A percentile compares a stretch with the other conserved stretches of the same genome.
Evolutionary conservation across 495 filamentous ascomycete genomes (phyloP).

Genomic region (Lasiosphaeris hirsuta): DNA sequence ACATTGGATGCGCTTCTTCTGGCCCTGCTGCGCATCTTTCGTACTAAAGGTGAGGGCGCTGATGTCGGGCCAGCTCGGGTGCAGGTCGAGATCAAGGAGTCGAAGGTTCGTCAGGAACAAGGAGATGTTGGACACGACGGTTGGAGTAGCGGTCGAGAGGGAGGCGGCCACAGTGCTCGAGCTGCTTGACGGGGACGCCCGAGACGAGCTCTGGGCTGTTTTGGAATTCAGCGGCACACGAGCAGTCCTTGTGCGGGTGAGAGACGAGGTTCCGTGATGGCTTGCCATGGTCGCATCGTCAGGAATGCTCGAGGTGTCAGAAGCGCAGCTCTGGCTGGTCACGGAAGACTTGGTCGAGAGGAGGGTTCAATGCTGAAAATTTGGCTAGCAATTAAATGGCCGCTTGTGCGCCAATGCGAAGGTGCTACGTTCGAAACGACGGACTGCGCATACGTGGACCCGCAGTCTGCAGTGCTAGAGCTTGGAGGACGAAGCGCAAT

Average conservation of each 20-base stretch:
- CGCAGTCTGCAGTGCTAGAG: too few relatives aligned
- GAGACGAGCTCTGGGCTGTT: constrained; percentile 13
- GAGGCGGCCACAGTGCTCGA: constrained; percentile 3
- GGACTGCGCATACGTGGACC: neutral
- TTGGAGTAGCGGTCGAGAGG: constrained; percentile 11
- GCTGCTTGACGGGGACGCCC: constrained; percentile 13
- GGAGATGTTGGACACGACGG: constrained; percentile 32
- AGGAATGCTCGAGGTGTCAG: constrained; percentile 4
- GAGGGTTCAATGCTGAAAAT: neutral
- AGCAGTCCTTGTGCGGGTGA: constrained; percentile 24
- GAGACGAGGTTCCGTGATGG: constrained; percentile 19
- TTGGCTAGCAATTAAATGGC: neutral
- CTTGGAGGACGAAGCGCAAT: neutral
- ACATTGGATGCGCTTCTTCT: constrained; percentile 72
- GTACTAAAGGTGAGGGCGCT: constrained; percentile 60
- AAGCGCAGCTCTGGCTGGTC: neutral
- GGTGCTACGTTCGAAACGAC: neutral
- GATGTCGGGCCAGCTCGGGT: constrained; percentile 73
- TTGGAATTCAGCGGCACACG: constrained; percentile 22
- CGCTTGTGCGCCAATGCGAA: neutral
- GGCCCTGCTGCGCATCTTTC: constrained; percentile 63
- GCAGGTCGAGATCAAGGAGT: constrained; percentile 71
- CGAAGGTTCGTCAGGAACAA: constrained; percentile 78
- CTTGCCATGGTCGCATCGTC: constrained; percentile 32
- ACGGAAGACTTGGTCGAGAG: neutral